These are phyloP conservation scores for Dioszegia crocea DNA, from an alignment of 768 basidiomycete genomes.

Conservation along the genomic window DNA sequence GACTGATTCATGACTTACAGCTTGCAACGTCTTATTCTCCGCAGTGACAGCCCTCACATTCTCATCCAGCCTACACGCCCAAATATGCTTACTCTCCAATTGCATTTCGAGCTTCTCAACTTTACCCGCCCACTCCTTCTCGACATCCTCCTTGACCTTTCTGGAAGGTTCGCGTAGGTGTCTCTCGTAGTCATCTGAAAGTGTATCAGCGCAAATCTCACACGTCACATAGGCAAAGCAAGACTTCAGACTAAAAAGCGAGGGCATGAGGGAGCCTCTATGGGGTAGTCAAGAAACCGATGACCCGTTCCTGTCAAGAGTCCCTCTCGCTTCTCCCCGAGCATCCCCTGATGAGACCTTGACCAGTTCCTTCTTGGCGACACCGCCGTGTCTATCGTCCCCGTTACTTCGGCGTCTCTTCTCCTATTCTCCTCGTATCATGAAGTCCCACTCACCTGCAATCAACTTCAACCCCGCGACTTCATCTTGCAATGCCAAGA, in stretches of 20 bases:
- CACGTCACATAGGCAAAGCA: too few relatives aligned
- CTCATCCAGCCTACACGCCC: conserved; percentile 45
- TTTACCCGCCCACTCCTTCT: conserved; percentile 41
- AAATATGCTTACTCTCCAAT: conserved; percentile 37
- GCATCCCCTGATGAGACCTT: too few relatives aligned
- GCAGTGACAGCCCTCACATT: conserved; percentile 34
- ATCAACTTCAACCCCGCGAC: conserved; percentile 70
- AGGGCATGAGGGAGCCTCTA: too few relatives aligned
- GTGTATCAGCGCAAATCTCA: not conserved
- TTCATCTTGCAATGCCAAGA: conserved; percentile 67
- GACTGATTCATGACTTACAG: conserved; percentile 21
- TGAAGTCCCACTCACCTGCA: conserved; percentile 44
- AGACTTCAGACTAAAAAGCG: too few relatives aligned
- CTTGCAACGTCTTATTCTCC: conserved; percentile 32
- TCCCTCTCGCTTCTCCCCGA: too few relatives aligned
- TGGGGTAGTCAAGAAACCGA: too few relatives aligned
- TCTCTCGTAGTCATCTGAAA: conserved; percentile 43
- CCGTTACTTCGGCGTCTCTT: too few relatives aligned
- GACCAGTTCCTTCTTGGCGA: too few relatives aligned
- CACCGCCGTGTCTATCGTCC: too few relatives aligned
- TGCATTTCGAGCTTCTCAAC: conserved; percentile 34
- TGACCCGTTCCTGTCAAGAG: too few relatives aligned
- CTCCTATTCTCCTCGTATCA: too few relatives aligned
- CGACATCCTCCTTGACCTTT: conserved; percentile 48
- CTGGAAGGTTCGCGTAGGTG: conserved; percentile 42